phyloP scores from a whole-genome alignment of 768 basidiomycete species.

The Peribolospora baueri region DNA sequence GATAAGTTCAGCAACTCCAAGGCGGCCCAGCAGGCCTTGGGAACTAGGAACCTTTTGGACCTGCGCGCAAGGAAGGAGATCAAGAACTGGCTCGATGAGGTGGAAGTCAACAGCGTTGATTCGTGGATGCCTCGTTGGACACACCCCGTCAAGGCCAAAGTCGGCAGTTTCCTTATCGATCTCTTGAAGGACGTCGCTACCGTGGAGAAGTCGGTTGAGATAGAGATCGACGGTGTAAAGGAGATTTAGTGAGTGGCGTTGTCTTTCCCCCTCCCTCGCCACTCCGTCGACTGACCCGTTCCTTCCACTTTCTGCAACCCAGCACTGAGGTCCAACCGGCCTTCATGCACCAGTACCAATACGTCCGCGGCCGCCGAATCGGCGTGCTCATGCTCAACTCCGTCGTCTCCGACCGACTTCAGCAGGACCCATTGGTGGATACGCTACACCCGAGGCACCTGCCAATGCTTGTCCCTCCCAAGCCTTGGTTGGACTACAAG shows the following conservation, averaged over 20 bases:
- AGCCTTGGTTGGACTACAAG: slow-evolving; percentile 54
- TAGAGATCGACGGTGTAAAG: slow-evolving; percentile 29
- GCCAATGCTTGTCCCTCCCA: slow-evolving; percentile 81
- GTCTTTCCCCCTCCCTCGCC: neutral
- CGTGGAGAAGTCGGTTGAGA: slow-evolving; percentile 23
- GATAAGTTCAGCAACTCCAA: slow-evolving; percentile 9
- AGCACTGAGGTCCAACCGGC: slow-evolving; percentile 66
- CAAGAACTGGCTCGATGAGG: too few species aligned
- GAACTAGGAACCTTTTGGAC: too few species aligned
- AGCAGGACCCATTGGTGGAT: slow-evolving; percentile 42
- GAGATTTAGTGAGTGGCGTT: slow-evolving; percentile 28
- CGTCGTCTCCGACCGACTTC: slow-evolving; percentile 47
- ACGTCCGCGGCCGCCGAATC: slow-evolving; percentile 75
- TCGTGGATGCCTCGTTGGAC: slow-evolving; percentile 45
- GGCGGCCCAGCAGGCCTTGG: slow-evolving; percentile 3
- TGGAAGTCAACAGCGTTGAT: slow-evolving; percentile 18
- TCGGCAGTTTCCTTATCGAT: slow-evolving; percentile 64
- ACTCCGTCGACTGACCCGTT: neutral
- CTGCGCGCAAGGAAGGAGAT: too few species aligned
- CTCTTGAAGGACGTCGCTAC: slow-evolving; percentile 62
- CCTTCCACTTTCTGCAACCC: neutral
- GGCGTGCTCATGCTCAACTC: slow-evolving; percentile 74
- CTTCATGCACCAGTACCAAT: slow-evolving; percentile 78
- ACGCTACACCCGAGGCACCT: slow-evolving; percentile 77
- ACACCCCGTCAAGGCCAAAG: slow-evolving; percentile 42